Evolutionary conservation across 2,329 filamentous ascomycete species (phyloP), one percentile per base, ranked within the genome.

Genomic region (Trichoderma hamatum): DNA sequence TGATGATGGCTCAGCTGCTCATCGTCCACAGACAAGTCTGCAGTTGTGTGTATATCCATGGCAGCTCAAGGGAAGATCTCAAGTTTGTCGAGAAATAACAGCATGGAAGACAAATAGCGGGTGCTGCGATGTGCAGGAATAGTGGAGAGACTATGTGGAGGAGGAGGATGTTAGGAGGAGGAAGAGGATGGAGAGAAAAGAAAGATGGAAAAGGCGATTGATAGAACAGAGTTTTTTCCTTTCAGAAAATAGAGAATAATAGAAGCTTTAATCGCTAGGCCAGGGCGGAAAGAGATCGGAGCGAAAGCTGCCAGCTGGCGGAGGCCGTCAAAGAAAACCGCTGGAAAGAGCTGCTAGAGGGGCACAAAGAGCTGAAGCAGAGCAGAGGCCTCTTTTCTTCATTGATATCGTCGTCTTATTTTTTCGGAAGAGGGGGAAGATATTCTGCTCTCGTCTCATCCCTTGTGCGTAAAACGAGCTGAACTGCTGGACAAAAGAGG

Each of bases 1-100:
- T 86, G 78, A 4, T 76, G 70, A 9, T 71, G 56, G 0, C 76
- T 74, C n/a, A 84, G 74, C 32, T 72, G 66, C 71, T 79, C 76
- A n/a, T 70, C 69, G 51, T 74, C 63, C 6, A 58, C 63, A 3
- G 43, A 3, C 11, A n/a, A 26, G 13, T 16, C 13, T 51, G 19
- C 4, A 30, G 60, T 63, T 6, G 24, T 21, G 30, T 63, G 51
- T 7, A 52, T 13, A 19, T 19, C 63, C 63, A 66, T 66, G 52
- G 36, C 13, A n/a, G 10, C 36, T 49, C 6, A 32, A 66, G 58
- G 59, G 39, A 67, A 59, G 59, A 30, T 32, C 19, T 34, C 60
- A 24, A 49, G 14, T 24, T 5, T 36, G 6, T 21, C 11, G 11
- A 16, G 19, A 19, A 21, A 43, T 11, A 11, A 43, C 21, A 21